Percentiles rank a stretch among this genome's conserved stretches.
Conservation (phyloP, 176 grass and related monocot species). For the Cocos nucifera region DNA sequence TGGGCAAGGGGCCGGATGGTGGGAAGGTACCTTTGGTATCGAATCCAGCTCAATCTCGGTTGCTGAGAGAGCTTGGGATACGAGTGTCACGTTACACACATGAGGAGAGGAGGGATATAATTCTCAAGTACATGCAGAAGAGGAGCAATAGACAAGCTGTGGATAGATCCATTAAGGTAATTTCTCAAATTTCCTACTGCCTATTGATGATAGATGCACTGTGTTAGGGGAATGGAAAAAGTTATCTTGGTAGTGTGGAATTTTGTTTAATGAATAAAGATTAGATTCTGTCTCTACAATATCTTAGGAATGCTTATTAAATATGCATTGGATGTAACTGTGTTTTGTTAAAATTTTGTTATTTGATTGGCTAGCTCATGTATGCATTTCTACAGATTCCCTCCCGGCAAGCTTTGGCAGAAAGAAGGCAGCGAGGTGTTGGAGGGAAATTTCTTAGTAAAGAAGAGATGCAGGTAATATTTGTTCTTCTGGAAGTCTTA, state of each 20-base stretch:
- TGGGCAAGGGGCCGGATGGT: conserved; percentile 2
- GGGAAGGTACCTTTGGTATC: background rate
- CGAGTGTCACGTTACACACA: conserved; percentile 75
- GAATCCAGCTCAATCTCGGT: conserved; percentile 39
- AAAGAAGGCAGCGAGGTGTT: conserved; percentile 58
- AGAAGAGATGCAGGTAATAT: conserved; percentile 59
- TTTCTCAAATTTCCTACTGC: too few species aligned
- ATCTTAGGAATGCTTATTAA: conserved; percentile 2
- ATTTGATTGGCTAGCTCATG: background rate
- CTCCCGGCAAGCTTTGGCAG: conserved; percentile 72
- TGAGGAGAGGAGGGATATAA: conserved; percentile 92
- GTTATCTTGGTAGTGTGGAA: background rate
- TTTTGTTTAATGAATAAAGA: background rate
- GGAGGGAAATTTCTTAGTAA: conserved; percentile 85
- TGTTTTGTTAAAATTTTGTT: background rate
- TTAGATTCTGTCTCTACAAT: too few species aligned
- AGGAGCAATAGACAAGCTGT: conserved; percentile 63
- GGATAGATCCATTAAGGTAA: conserved; percentile 57
- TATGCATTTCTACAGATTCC: conserved; percentile 39
- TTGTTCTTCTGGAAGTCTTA: background rate
- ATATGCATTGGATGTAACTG: conserved; percentile 3
- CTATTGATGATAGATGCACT: too few species aligned
- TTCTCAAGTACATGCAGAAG: conserved; percentile 95
- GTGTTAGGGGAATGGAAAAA: too few species aligned
- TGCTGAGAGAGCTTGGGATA: conserved; percentile 78